phyloP scores from a whole-genome alignment of 805 yeast species.

The Candida sonorensis region DNA sequence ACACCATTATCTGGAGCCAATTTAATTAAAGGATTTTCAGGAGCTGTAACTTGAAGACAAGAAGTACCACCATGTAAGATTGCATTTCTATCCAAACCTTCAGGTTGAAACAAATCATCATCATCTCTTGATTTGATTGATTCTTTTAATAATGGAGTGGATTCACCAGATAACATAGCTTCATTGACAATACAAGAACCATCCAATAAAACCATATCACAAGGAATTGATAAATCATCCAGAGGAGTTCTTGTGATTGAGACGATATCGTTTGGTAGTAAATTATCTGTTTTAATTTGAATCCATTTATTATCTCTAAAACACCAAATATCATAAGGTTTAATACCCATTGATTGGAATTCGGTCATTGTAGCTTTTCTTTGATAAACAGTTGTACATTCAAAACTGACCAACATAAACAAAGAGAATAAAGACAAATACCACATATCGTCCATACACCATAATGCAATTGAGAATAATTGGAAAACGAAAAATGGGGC shows the following conservation, averaged over 20 bases:
- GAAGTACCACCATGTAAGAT: conserved; percentile 93
- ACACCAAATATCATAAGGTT: conserved; percentile 76
- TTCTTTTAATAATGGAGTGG: conserved; percentile 93
- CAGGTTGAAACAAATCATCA: conserved; percentile 59
- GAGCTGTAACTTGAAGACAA: conserved; percentile 82
- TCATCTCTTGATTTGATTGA: conserved; percentile 78
- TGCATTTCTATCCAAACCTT: conserved; percentile 84
- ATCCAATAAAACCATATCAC: conserved; percentile 79
- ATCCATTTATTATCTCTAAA: conserved; percentile 68
- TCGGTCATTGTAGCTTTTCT: conserved; percentile 92
- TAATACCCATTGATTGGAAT: conserved; percentile 95
- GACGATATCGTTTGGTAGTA: conserved; percentile 88
- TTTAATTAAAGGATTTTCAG: conserved; percentile 41
- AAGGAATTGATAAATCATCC: conserved; percentile 90
- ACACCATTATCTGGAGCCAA: conserved; percentile 90
- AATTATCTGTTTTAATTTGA: conserved; percentile 59
- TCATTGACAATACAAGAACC: conserved; percentile 96
- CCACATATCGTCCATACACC: conserved; percentile 98
- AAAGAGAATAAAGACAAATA: conserved; percentile 86
- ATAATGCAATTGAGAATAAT: conserved; percentile 87
- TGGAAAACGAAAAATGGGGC: conserved; percentile 98
- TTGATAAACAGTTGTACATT: conserved; percentile 91
- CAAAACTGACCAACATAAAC: conserved; percentile 89
- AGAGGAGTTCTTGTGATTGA: conserved; percentile 74
- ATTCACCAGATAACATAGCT: conserved; percentile 98